Evolutionary conservation across 257 asterid species (phyloP).

Genomic region (Lycium ferocissimum): DNA sequence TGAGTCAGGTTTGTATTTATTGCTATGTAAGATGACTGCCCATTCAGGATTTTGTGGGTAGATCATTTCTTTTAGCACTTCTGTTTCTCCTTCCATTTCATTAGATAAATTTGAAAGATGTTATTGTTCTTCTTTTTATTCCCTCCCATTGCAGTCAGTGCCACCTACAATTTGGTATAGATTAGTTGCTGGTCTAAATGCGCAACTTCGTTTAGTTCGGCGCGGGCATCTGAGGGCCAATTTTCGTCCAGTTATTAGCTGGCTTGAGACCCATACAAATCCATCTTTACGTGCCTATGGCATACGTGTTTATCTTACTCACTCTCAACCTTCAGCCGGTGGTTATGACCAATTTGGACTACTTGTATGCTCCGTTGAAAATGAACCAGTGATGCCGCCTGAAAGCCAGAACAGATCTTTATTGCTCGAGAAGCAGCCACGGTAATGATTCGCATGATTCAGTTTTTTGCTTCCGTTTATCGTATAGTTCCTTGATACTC

Average conservation of each 20-base stretch:
- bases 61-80: constrained; percentile 27
- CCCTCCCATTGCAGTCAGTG: constrained; percentile 62
- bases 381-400: constrained; percentile 52
- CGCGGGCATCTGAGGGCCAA: constrained; percentile 74
- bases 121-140: constrained; percentile 29
- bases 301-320: constrained; percentile 64
- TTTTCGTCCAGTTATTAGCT: constrained; percentile 65
- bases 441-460: constrained; percentile 50
- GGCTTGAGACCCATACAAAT: constrained; percentile 90
- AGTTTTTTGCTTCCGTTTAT: constrained; percentile 29
- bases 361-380: constrained; percentile 59
- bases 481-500: constrained; percentile 25
- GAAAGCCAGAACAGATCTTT: constrained; percentile 54
- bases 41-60: constrained; percentile 8
- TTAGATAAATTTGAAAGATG: constrained; percentile 28
- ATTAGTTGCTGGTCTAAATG: constrained; percentile 90
- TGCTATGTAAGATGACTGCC: constrained; percentile 28
- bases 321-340: constrained; percentile 72
- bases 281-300: constrained; percentile 61
- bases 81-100: neutral
- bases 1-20: constrained; percentile 74
- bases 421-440: constrained; percentile 55
- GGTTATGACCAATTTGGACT: constrained; percentile 86
- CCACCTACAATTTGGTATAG: constrained; percentile 91
- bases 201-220: constrained; percentile 85